phyloP scores from a whole-genome alignment of 2,329 filamentous ascomycete genomes.

The Neofusicoccum ribis region DNA sequence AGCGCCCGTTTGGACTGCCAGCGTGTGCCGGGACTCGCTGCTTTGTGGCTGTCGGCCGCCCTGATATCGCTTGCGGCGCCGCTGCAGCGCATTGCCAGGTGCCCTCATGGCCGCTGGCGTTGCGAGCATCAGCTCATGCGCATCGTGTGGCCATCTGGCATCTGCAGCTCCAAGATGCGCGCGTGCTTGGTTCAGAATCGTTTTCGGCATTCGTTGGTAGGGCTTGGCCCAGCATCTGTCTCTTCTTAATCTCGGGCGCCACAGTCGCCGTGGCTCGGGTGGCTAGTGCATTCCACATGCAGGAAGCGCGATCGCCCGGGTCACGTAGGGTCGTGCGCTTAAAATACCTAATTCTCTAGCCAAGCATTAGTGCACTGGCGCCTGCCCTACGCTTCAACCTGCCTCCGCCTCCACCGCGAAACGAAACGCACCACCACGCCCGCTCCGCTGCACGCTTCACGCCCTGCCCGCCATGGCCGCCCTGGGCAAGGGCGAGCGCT shows the following conservation, averaged over 20 bases:
- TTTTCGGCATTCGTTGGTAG: background rate
- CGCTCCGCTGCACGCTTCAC: background rate
- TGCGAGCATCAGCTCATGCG: background rate
- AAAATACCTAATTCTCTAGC: no score
- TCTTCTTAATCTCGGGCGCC: background rate
- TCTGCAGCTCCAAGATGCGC: background rate
- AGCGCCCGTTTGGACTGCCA: conserved; percentile 1
- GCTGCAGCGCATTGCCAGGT: background rate
- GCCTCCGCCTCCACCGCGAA: background rate
- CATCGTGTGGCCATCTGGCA: background rate
- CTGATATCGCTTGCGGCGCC: background rate
- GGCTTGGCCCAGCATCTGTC: background rate
- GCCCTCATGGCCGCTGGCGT: background rate
- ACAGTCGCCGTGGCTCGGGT: background rate
- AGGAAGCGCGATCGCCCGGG: background rate
- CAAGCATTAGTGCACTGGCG: background rate
- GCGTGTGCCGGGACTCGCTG: background rate
- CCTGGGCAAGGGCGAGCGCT: conserved; percentile 58
- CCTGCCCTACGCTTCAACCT: background rate
- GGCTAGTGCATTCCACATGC: background rate
- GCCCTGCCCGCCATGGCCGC: conserved; percentile 38
- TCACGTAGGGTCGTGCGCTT: no score
- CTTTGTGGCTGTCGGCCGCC: background rate
- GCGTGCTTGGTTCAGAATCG: conserved; percentile 1
- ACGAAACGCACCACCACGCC: background rate